A percentile compares a stretch with the other conserved stretches of the same genome.
Conservation (phyloP, 805 yeast species). For the Tetrapisispora namnaoensis region DNA sequence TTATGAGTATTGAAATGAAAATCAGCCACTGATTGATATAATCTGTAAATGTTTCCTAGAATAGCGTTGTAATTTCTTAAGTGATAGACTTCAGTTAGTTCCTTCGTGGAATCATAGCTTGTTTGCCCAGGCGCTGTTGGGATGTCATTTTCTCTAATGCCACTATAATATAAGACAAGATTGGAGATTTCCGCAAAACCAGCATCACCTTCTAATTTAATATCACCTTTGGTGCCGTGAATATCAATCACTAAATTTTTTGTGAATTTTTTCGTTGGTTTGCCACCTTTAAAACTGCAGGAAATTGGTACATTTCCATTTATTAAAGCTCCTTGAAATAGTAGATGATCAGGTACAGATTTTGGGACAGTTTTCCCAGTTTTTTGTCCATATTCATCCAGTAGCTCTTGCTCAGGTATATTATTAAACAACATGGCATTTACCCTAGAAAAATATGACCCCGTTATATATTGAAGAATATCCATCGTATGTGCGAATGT, state of each 20-base stretch:
- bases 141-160: constrained; percentile 15
- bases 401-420: constrained; percentile 20
- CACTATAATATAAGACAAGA: constrained; percentile 25
- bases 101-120: constrained; percentile 17
- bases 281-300: constrained; percentile 26
- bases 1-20: constrained; percentile 22
- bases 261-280: constrained; percentile 26
- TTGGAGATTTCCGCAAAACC: constrained; percentile 29
- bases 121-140: constrained; percentile 5
- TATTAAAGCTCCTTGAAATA: constrained; percentile 23
- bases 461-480: constrained; percentile 23
- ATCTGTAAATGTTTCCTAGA: constrained; percentile 23
- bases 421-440: constrained; percentile 25
- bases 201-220: constrained; percentile 28
- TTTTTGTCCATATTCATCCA: constrained; percentile 19
- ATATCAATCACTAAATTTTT: constrained; percentile 27
- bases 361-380: constrained; percentile 17
- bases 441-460: constrained; percentile 22
- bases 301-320: constrained; percentile 25
- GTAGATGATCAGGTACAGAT: constrained; percentile 24
- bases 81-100: constrained; percentile 26
- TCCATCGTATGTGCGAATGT: constrained; percentile 28
- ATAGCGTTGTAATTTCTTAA: constrained; percentile 26
- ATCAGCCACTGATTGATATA: constrained; percentile 26
- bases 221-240: constrained; percentile 28